A percentile compares a stretch with the other conserved stretches of the same genome.
phyloP scores from a whole-genome alignment of 495 filamentous ascomycete genomes.

The Cetradonia linearis region DNA sequence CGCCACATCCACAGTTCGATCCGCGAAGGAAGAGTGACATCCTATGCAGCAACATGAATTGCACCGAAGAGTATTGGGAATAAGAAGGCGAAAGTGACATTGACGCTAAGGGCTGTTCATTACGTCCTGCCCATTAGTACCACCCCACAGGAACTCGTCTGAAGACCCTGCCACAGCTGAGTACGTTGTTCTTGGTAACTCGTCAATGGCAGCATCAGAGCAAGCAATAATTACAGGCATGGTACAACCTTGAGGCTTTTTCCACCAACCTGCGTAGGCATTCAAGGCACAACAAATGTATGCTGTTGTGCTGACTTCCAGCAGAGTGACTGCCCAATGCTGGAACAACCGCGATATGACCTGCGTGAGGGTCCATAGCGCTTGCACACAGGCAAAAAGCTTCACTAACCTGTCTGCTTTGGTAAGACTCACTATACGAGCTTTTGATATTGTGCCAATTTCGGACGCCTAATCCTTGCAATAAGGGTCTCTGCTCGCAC shows the following conservation, averaged over 20 bases:
- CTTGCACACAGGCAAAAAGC: neutral
- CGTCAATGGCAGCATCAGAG: neutral
- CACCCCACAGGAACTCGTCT: neutral
- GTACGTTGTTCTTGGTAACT: neutral
- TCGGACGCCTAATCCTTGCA: too few relatives aligned
- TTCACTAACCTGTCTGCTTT: neutral
- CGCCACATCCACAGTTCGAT: slow-evolving; percentile 12
- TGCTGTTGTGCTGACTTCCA: neutral
- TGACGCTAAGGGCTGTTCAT: neutral
- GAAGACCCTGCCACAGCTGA: fast-evolving
- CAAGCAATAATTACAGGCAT: neutral
- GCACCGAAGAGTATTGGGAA: slow-evolving; percentile 4
- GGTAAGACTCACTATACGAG: too few relatives aligned
- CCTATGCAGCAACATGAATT: slow-evolving; percentile 9
- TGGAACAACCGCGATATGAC: neutral
- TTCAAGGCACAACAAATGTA: neutral
- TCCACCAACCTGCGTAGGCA: neutral
- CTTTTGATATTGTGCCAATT: too few relatives aligned
- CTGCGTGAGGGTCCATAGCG: neutral
- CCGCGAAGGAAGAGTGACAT: slow-evolving; percentile 2
- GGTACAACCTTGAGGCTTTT: neutral
- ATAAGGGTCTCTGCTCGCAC: too few relatives aligned
- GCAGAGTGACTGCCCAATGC: neutral
- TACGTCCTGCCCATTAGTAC: neutral
- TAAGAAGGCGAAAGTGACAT: neutral